Percentiles rank a stretch among this genome's conserved stretches.
phyloP scores from a whole-genome alignment of 2,329 filamentous ascomycete species.

The Sporothrix inflata region DNA sequence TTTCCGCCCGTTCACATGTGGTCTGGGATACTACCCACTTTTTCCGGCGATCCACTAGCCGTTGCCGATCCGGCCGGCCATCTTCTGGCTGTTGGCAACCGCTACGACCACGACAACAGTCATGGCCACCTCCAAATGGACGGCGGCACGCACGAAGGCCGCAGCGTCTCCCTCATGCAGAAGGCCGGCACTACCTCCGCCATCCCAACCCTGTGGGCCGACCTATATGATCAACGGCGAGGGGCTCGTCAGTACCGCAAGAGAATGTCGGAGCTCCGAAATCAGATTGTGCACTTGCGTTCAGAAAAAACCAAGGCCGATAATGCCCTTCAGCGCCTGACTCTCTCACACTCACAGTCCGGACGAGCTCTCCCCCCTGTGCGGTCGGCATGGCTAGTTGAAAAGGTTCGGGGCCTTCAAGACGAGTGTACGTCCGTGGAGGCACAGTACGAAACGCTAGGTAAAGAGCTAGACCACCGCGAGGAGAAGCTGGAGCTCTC shows the following conservation, averaged over 20 bases:
- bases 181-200: not conserved
- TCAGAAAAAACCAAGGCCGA: conserved; percentile 28
- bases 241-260: conserved; percentile 24
- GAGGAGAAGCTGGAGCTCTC: conserved; percentile 21
- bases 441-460: conserved; percentile 43
- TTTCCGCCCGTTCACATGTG: not conserved
- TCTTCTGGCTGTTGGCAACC: not conserved
- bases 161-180: not conserved
- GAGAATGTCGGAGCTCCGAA: conserved; percentile 18
- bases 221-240: conserved; percentile 39
- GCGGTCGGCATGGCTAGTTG: conserved; percentile 14
- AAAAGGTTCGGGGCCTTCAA: not conserved
- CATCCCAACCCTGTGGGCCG: conserved; percentile 11
- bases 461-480: conserved; percentile 34
- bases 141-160: not conserved
- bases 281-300: conserved; percentile 13
- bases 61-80: too few relatives aligned
- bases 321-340: conserved; percentile 19
- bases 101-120: not conserved
- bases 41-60: not conserved
- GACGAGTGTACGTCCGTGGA: conserved; percentile 35
- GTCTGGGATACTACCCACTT: not conserved
- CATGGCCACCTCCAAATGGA: not conserved
- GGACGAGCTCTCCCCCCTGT: not conserved
- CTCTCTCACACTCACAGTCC: conserved; percentile 1